phyloP scores from a whole-genome alignment of 1,139 yeast genomes.

The Kazachstania sp. region DNA sequence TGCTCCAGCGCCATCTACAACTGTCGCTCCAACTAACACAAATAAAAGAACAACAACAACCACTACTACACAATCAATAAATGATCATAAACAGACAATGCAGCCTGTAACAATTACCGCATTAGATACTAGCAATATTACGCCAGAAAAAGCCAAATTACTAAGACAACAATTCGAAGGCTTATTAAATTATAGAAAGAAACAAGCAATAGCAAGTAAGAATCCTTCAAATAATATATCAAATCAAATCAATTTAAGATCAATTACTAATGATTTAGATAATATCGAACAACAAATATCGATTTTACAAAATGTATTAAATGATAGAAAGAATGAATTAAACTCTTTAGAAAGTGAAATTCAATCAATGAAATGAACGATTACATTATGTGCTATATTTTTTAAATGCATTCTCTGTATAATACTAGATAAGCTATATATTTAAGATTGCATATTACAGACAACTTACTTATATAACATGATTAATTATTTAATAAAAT shows the following conservation, averaged over 20 bases:
- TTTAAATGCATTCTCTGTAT: no score
- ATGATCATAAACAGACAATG: slow-evolving; percentile 25
- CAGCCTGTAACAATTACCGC: slow-evolving; percentile 6
- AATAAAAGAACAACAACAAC: no score
- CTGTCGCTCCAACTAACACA: no score
- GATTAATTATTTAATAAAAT: no score
- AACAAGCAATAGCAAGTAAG: slow-evolving; percentile 20
- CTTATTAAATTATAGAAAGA: slow-evolving; percentile 25
- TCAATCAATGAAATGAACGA: slow-evolving; percentile 9
- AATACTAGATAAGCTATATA: no score
- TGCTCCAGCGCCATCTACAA: no score
- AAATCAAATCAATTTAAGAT: slow-evolving; percentile 26
- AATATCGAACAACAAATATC: slow-evolving; percentile 48
- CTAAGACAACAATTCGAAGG: slow-evolving; percentile 68
- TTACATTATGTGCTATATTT: neutral
- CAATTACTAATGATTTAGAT: slow-evolving; percentile 38
- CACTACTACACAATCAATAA: neutral
- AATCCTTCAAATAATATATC: slow-evolving; percentile 11
- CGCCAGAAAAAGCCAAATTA: slow-evolving; percentile 36
- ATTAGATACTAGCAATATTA: slow-evolving; percentile 43
- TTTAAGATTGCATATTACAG: no score
- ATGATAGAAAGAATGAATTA: slow-evolving; percentile 42
- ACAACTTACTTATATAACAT: no score
- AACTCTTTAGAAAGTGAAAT: slow-evolving; percentile 37
- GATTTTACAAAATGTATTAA: slow-evolving; percentile 44